Evolutionary conservation across 1,139 yeast genomes (phyloP), one percentile per base, ranked within the genome.

Genomic region (Protomyces inundatus): DNA sequence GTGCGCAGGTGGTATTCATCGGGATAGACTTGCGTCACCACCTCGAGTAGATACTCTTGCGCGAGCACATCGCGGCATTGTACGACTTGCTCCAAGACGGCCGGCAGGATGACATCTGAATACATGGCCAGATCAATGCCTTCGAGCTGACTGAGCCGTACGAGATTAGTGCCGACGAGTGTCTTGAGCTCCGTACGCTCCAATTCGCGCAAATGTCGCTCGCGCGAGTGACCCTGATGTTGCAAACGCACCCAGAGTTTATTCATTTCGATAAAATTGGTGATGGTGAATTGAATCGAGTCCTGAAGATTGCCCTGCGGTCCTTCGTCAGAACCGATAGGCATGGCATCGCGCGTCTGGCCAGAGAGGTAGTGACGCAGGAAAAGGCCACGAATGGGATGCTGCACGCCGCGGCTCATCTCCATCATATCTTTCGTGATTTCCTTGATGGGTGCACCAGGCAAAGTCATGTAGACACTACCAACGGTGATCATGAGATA

Each of bases 341-440:
- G 90, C 61, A 88, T 75, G 66, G 87, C 77, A 70, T 85, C 87
- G 70, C 90, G 87, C 23, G 90, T 87, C 67, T 91, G 80, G 73
- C 93, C 98, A 4, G 93, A 85, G 55, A 93, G 78, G 73, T 90
- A 93, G 77, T 93, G 91, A 64, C 98, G 80, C 71, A 95, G 77
- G 74, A 93, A 93, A 67, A 93, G 77, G 0, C 98, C 98, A 6
- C 80, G 57, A 42, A 90, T 84, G 0, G 98, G 98, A 73, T 90
- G 95, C 75, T 93, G 98, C 1, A 91, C 96, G n/a, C 98, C 98
- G 53, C 96, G 82, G 69, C 96, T 87, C 98, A 93, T 93, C 74
- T 95, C 98, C 73, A 93, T 86, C 96, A 95, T 87, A 73, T 93
- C 98, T 73, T 88, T 89, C 85, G 93, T 83, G 65, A 95, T 87